Conservation (phyloP, 495 filamentous ascomycete species). For the Gamarada debralockiae region DNA sequence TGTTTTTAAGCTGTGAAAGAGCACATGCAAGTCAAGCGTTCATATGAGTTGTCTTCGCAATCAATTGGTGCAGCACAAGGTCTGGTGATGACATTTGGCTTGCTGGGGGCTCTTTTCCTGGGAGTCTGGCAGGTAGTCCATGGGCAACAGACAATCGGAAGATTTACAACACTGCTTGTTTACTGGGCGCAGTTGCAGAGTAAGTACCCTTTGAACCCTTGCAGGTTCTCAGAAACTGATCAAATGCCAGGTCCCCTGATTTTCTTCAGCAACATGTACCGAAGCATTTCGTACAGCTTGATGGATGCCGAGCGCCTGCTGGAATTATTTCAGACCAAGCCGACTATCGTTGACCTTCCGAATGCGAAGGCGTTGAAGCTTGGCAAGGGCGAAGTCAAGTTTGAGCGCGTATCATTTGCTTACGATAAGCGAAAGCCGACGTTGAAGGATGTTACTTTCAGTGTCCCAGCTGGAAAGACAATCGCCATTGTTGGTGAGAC, state of each 20-base stretch:
- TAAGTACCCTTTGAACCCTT: not conserved
- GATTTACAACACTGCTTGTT: slow-evolving; percentile 64
- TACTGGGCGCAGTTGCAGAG: slow-evolving; percentile 63
- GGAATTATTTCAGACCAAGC: slow-evolving; percentile 63
- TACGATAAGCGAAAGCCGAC: slow-evolving; percentile 67
- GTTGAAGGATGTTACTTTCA: slow-evolving; percentile 62
- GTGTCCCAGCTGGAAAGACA: slow-evolving; percentile 55
- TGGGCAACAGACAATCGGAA: slow-evolving; percentile 54
- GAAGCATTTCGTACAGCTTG: slow-evolving; percentile 55
- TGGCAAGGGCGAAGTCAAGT: slow-evolving; percentile 56
- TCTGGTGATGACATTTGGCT: slow-evolving; percentile 57
- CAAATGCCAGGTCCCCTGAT: slow-evolving; percentile 48
- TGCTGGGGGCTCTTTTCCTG: slow-evolving; percentile 60
- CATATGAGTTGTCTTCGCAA: slow-evolving; percentile 21
- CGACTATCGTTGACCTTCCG: slow-evolving; percentile 53
- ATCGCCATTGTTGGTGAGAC: slow-evolving; percentile 75
- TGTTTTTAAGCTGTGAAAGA: slow-evolving; percentile 19
- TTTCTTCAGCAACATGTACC: slow-evolving; percentile 59
- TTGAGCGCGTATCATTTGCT: slow-evolving; percentile 62
- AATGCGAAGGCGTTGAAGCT: slow-evolving; percentile 53
- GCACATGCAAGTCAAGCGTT: slow-evolving; percentile 19
- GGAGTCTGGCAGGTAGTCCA: slow-evolving; percentile 62
- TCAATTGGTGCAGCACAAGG: slow-evolving; percentile 36
- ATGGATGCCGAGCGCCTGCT: slow-evolving; percentile 71
- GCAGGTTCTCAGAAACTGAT: slow-evolving; percentile 1